phyloP scores from a whole-genome alignment of 129 eudicot genomes.

The Silybum marianum region DNA sequence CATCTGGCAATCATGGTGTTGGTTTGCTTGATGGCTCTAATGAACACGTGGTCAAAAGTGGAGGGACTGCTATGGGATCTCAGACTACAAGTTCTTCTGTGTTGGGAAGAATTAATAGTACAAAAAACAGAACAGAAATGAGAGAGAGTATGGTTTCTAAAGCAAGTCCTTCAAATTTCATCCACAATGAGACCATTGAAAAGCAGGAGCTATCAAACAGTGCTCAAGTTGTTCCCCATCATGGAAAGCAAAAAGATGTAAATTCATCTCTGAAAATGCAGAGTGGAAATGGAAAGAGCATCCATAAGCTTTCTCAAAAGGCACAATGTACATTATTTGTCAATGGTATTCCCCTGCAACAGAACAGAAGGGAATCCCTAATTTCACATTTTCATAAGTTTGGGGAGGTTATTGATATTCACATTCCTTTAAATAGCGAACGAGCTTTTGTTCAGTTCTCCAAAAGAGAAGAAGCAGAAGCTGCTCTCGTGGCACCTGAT shows the following conservation, averaged over 20 bases:
- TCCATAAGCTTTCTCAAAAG: slow-evolving; percentile 65
- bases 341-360: slow-evolving; percentile 72
- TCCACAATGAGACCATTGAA: slow-evolving; percentile 36
- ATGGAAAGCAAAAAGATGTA: slow-evolving; percentile 31
- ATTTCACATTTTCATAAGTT: slow-evolving; percentile 88
- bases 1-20: slow-evolving; percentile 41
- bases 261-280: slow-evolving; percentile 46
- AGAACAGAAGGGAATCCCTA: slow-evolving; percentile 72
- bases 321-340: slow-evolving; percentile 87
- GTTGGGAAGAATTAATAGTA: slow-evolving; percentile 58
- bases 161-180: slow-evolving; percentile 35
- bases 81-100: slow-evolving; percentile 46
- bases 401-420: slow-evolving; percentile 82
- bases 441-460: slow-evolving; percentile 98
- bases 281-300: slow-evolving; percentile 47
- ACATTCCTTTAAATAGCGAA: slow-evolving; percentile 65
- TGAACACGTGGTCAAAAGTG: slow-evolving; percentile 44
- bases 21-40: slow-evolving; percentile 41
- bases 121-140: slow-evolving; percentile 46
- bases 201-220: slow-evolving; percentile 40
- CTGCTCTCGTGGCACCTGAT: slow-evolving; percentile 90
- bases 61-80: slow-evolving; percentile 45
- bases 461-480: slow-evolving; percentile 93
- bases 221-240: slow-evolving; percentile 35
- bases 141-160: slow-evolving; percentile 48